Percentiles rank a stretch among this genome's conserved stretches.
phyloP scores from a whole-genome alignment of 1,139 yeast genomes.

The Nakaseomyces delphensis region DNA sequence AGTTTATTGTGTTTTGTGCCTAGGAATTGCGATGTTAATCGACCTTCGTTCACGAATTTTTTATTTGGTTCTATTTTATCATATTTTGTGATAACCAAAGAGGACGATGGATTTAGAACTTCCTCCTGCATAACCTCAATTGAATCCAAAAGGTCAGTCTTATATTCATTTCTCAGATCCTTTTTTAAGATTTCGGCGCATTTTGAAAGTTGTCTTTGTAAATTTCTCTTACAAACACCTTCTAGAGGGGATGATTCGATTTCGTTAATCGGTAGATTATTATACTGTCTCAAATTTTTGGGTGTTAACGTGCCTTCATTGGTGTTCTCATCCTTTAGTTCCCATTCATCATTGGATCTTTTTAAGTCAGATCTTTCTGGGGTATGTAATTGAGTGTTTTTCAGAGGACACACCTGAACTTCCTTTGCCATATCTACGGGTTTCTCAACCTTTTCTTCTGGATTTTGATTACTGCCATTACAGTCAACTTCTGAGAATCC shows the following conservation, averaged over 20 bases:
- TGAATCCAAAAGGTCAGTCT: slow-evolving; percentile 8
- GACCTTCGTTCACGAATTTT: slow-evolving; percentile 2
- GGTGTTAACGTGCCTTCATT: not conserved
- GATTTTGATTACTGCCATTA: not conserved
- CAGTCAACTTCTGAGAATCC: slow-evolving; percentile 7
- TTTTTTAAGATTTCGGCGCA: not conserved
- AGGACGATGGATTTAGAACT: not conserved
- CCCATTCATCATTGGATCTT: slow-evolving; percentile 16
- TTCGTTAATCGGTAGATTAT: not conserved
- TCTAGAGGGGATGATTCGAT: slow-evolving; percentile 1
- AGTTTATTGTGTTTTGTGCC: not conserved
- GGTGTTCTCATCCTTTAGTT: slow-evolving; percentile 2
- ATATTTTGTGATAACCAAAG: slow-evolving; percentile 10
- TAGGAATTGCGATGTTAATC: slow-evolving; percentile 2
- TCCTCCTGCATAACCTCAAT: slow-evolving; percentile 1
- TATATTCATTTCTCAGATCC: slow-evolving; percentile 6
- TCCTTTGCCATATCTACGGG: too few species aligned
- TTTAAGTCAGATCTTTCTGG: slow-evolving; percentile 18
- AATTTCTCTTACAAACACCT: not conserved
- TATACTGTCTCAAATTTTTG: not conserved
- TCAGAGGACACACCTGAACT: too few species aligned
- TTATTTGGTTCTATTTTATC: slow-evolving; percentile 1
- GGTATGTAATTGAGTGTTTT: slow-evolving; percentile 10
- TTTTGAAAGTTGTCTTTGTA: slow-evolving; percentile 1
- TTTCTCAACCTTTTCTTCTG: not conserved